Percentiles rank a stretch among this genome's conserved stretches.
These are phyloP conservation scores for Prunus mongolica DNA, from an alignment of 306 rosid genomes.

Conservation along the genomic window DNA sequence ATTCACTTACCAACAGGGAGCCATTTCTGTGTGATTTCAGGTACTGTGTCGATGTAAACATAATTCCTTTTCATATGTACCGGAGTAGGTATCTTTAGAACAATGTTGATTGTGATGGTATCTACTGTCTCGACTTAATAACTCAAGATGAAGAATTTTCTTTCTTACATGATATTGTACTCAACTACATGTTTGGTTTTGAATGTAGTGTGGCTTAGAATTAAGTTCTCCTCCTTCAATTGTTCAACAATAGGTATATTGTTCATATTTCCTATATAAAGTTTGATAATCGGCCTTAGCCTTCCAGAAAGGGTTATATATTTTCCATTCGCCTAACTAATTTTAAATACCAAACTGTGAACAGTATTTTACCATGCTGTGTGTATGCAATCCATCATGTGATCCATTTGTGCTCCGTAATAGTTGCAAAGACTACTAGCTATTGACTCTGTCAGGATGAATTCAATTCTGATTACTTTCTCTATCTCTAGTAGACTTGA, in stretches of 20 bases:
- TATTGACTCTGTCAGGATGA: background rate
- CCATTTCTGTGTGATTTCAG: background rate
- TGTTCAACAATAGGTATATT: background rate
- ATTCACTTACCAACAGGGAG: background rate
- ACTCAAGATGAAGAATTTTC: background rate
- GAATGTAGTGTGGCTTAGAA: background rate
- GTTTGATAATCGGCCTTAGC: background rate
- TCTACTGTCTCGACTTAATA: background rate
- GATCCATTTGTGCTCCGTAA: background rate
- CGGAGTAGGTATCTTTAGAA: background rate
- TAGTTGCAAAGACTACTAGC: background rate
- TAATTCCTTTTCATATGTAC: background rate
- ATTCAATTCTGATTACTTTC: background rate
- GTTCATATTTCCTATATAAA: background rate
- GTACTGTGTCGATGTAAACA: background rate
- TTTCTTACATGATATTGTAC: background rate
- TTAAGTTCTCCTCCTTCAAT: background rate
- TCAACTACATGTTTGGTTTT: background rate
- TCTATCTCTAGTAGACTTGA: background rate
- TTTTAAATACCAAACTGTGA: background rate
- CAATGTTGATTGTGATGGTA: background rate
- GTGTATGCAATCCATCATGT: background rate
- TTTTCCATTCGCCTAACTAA: background rate
- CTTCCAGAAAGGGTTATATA: background rate
- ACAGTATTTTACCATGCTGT: background rate